Evolutionary conservation across 225 moss, liverwort and hornwort species (phyloP), one percentile per base, ranked within the genome.

Genomic region (Antitrichia curtipendula): DNA sequence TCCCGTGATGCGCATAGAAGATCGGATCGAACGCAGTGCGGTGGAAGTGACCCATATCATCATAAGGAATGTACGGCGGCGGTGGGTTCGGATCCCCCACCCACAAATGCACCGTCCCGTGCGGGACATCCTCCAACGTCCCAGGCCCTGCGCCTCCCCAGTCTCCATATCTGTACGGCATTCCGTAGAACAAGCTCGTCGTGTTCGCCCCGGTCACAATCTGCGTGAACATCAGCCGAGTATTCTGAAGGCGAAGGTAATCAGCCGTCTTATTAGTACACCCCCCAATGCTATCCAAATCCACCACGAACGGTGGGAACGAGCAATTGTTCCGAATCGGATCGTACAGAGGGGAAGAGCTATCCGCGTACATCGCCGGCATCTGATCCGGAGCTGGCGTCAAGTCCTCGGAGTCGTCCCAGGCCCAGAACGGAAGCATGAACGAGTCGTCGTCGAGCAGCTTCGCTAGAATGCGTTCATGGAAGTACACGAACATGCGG

Each of bases 401-500:
- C 7, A 72, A 52, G 47, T 84, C 86, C 78, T 9, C 0, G 19
- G 88, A 56, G 68, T 92, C 78, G 87, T 96, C 96, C 92, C 93
- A 96, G 25, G 92, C 92, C 96, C 96, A 96, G 82, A n/a, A 96
- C 0, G 92, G 93, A 2, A 94, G 60, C 9, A 88, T 62, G 61
- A 96, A 96, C 7, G 91, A 63, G 27, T 89, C 85, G 38, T 96
- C 96, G 28, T 86, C 47, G 2, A 96, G 73, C 8, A 96, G 19
- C 47, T 90, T 74, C 8, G 78, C 70, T 1, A 96, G 84, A 49
- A 95, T 96, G 73, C 94, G 89, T 54, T 96, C 96, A 58, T 95
- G 95, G 86, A 94, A 96, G 81, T 94, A 96, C n/a, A 91, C 0
- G 86, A 91, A 94, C 78, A 83, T 61, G 15, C 96, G 91, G 75